phyloP scores from a whole-genome alignment of 2,329 filamentous ascomycete species.

The Lecanicillium sp. region DNA sequence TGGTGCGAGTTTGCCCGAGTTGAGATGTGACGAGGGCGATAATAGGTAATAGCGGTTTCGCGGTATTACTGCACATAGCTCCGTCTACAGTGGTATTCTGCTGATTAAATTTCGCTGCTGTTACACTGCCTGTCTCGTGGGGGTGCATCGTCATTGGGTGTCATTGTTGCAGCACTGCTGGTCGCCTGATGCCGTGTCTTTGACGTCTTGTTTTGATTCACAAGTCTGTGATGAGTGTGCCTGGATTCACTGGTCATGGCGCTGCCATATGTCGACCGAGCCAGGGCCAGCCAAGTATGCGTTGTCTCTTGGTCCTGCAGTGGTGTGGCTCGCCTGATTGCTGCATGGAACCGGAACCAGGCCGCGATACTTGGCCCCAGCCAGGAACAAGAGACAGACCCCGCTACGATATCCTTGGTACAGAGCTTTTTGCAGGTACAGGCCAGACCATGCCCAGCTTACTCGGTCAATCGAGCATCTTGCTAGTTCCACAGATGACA shows the following conservation, averaged over 20 bases:
- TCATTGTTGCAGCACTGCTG: too few species aligned
- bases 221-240: background rate
- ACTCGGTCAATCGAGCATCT: too few species aligned
- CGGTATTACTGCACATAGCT: background rate
- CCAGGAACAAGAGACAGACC: slow-evolving; percentile 11
- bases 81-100: background rate
- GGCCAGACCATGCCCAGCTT: background rate
- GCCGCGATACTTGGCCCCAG: slow-evolving; percentile 4
- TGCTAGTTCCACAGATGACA: background rate
- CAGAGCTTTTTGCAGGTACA: background rate
- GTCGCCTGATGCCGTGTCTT: background rate
- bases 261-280: background rate
- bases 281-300: too few species aligned
- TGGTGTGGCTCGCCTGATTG: background rate
- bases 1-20: background rate
- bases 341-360: slow-evolving; percentile 2
- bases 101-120: background rate
- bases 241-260: background rate
- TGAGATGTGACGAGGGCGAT: slow-evolving; percentile 3
- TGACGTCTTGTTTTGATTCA: background rate
- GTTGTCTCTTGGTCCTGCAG: slow-evolving; percentile 1
- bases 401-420: slow-evolving; percentile 6
- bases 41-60: slow-evolving; percentile 1
- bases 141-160: too few species aligned
- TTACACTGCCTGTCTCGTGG: background rate